Percentiles rank a stretch among this genome's conserved stretches.
phyloP scores from a whole-genome alignment of 1,284 basidiomycete species.

The Marasmius oreades region DNA sequence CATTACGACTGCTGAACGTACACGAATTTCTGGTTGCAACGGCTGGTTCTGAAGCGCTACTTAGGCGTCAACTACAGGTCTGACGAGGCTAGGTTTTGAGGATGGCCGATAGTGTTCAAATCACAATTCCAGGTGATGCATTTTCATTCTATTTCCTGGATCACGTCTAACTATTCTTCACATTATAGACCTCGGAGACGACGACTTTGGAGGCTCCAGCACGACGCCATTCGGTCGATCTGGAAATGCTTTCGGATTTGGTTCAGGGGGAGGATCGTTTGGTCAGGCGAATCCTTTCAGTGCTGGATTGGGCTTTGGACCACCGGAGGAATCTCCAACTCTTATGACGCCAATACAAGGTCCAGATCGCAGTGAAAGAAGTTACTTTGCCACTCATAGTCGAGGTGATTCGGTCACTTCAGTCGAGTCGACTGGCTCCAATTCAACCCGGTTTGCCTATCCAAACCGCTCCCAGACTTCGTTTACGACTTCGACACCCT shows the following conservation, averaged over 20 bases:
- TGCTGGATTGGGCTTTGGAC: constrained; percentile 33
- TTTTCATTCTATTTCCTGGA: constrained; percentile 5
- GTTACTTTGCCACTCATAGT: constrained; percentile 63
- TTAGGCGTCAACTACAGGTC: background rate
- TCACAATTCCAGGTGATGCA: constrained; percentile 70
- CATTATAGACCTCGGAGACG: constrained; percentile 65
- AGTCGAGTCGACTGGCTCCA: constrained; percentile 63
- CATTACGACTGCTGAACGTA: no score
- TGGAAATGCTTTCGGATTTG: constrained; percentile 36
- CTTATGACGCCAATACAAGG: constrained; percentile 48
- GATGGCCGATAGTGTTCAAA: constrained; percentile 63
- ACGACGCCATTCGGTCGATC: constrained; percentile 64
- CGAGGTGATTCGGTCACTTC: constrained; percentile 73
- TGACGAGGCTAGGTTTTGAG: background rate
- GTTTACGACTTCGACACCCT: constrained; percentile 65
- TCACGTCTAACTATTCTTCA: constrained; percentile 2
- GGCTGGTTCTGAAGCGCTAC: background rate
- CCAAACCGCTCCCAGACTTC: constrained; percentile 43
- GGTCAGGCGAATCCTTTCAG: constrained; percentile 20
- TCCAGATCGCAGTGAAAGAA: constrained; percentile 47
- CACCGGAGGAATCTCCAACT: constrained; percentile 59
- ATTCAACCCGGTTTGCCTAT: constrained; percentile 37
- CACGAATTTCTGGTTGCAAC: no score
- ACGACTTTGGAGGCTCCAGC: constrained; percentile 52
- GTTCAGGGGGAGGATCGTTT: constrained; percentile 27